Evolutionary conservation across 768 basidiomycete species (phyloP).

Genomic region (Sporobolomyces phaffii): DNA sequence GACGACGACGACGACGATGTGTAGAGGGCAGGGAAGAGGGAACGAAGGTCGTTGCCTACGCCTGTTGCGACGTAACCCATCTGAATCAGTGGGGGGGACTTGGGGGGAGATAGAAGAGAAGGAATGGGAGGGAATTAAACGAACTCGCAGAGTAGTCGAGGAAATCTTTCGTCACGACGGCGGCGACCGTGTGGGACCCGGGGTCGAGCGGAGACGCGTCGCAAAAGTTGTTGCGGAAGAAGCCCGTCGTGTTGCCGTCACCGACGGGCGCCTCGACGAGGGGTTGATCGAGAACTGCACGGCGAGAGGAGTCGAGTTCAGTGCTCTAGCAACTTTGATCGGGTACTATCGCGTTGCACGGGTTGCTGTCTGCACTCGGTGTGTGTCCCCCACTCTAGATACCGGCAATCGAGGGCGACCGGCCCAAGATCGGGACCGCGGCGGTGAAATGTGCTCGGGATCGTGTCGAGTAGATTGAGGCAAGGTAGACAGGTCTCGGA

Average conservation of each 20-base stretch:
- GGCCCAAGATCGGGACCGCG: no score
- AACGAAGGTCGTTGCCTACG: background rate
- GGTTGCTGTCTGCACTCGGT: no score
- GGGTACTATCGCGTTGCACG: no score
- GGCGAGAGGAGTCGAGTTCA: background rate
- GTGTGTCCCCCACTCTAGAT: no score
- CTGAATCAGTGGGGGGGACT: background rate
- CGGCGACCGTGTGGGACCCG: slow-evolving; percentile 28
- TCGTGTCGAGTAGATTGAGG: no score
- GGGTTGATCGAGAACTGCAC: slow-evolving; percentile 18
- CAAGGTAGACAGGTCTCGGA: no score
- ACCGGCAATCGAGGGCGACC: no score
- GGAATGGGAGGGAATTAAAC: no score
- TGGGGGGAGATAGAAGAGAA: no score
- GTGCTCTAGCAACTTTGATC: no score
- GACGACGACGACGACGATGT: background rate
- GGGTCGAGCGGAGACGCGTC: slow-evolving; percentile 25
- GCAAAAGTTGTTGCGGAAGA: slow-evolving; percentile 36
- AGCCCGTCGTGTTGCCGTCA: slow-evolving; percentile 19
- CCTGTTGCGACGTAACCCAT: background rate
- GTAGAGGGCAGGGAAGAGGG: slow-evolving; percentile 1
- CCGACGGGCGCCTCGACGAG: slow-evolving; percentile 12
- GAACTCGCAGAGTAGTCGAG: slow-evolving; percentile 26
- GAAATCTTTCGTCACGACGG: slow-evolving; percentile 21
- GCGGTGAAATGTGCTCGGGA: no score